Evolutionary conservation across 2,329 filamentous ascomycete genomes (phyloP).

Genomic region (Hansfordia pulvinata): DNA sequence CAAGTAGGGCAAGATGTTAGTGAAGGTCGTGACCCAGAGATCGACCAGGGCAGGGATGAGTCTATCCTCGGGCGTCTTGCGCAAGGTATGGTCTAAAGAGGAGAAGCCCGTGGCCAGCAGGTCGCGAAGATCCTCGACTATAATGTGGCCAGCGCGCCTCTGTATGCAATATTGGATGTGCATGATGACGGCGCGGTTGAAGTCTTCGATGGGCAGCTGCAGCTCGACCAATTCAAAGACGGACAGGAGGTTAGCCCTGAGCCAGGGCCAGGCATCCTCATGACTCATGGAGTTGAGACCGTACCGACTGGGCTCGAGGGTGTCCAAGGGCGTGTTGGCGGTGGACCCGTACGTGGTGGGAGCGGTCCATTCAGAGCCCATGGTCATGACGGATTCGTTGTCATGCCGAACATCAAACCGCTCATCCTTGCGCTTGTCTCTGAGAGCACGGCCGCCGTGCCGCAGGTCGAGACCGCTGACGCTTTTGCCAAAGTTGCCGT

Average conservation of each 20-base stretch:
- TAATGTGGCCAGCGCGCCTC: conserved; percentile 52
- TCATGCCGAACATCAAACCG: conserved; percentile 38
- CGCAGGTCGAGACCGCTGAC: conserved; percentile 70
- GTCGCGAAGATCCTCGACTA: conserved; percentile 66
- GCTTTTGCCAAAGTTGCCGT: conserved; percentile 61
- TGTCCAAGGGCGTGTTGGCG: conserved; percentile 29
- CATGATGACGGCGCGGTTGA: conserved; percentile 66
- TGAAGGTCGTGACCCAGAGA: conserved; percentile 89
- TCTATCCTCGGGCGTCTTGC: conserved; percentile 67
- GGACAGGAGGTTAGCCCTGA: conserved; percentile 62
- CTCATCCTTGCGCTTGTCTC: conserved; percentile 72
- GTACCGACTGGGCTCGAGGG: conserved; percentile 41
- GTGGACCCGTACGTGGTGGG: conserved; percentile 35
- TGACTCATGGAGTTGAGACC: conserved; percentile 56
- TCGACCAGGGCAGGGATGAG: conserved; percentile 86
- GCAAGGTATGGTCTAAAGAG: conserved; percentile 72
- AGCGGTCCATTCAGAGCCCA: conserved; percentile 35
- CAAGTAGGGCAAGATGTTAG: conserved; percentile 79
- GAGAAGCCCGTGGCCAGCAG: conserved; percentile 70
- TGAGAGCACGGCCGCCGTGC: conserved; percentile 61
- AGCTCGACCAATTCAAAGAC: conserved; percentile 75
- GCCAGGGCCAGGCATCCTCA: conserved; percentile 72
- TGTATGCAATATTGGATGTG: conserved; percentile 70
- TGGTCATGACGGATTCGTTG: conserved; percentile 30
- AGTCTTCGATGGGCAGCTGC: conserved; percentile 68